Base-by-base conservation (phyloP, 495 filamentous ascomycete species). In the Rostrohypoxylon terebratum region DNA sequence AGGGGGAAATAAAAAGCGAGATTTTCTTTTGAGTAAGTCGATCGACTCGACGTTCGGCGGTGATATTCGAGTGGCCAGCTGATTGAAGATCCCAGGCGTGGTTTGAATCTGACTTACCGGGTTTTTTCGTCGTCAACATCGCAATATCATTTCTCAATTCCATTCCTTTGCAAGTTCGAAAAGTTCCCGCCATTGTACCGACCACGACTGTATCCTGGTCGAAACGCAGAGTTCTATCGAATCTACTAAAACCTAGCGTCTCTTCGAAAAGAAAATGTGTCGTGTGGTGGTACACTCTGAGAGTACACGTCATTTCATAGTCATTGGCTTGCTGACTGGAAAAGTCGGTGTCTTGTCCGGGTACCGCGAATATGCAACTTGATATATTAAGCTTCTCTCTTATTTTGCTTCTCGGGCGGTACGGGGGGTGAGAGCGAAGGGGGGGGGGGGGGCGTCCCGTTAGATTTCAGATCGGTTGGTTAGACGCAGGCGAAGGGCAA, bases 391-490 rank as follows among this genome's bases (percentile, higher is more conserved):
- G n/a, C n/a, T 47, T 50, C 58, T 71, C 57, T 54, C 28, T 53
- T 50, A 50, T 63, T 71, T 55, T 77, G 53, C 64, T 59, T 78
- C 66, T 68, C 33, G 58, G 36, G 55, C 66, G 72, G 59, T 68
- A 48, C 28, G 45, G 59, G 58, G 48, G 25, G 48, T 53, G 48
- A 21, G 21, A 4, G 20, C 3, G 48, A 1, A n/a, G 16, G 36
- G 60, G 36, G 58, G 62, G 64, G 16, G 36, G 60, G 36, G 58
- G 62, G 64, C 59, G 66, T 76, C 63, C 64, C 60, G 59, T 63
- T 74, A 74, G 66, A 74, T 68, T 69, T 33, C 47, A 76, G 66
- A 69, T 74, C 58, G 72, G 68, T 66, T 63, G 71, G 71, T 67
- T 67, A 74, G 66, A 74, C 21, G 50, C 40, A 44, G 36, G 38